These are phyloP conservation scores for Coemansia pectinata DNA, from an alignment of 192 early-diverging fungal species.

Conservation along the genomic window DNA sequence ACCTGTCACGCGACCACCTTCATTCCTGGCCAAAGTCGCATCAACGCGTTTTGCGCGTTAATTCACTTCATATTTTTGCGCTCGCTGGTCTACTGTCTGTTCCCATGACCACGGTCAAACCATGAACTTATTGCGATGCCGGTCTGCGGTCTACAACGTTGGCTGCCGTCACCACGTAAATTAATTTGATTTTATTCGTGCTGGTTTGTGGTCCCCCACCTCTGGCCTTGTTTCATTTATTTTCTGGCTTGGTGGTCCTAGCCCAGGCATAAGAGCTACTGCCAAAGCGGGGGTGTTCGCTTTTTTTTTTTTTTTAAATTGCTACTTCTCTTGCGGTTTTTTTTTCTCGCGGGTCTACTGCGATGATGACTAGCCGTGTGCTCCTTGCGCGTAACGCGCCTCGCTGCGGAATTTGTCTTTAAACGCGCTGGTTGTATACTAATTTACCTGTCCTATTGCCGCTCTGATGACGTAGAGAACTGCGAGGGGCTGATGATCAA, in stretches of 20 bases:
- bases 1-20: neutral
- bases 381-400: neutral
- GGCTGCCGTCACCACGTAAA: neutral
- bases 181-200: slow-evolving; percentile 2
- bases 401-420: slow-evolving; percentile 25
- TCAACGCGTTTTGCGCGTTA: neutral
- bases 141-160: neutral
- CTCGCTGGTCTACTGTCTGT: neutral
- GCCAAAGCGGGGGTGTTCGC: neutral
- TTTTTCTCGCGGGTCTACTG: slow-evolving; percentile 8
- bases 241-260: slow-evolving; percentile 1
- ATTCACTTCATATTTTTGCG: neutral
- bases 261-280: neutral
- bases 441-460: slow-evolving; percentile 46
- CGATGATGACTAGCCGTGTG: neutral
- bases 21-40: neutral
- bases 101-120: neutral
- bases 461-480: slow-evolving; percentile 71
- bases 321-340: neutral
- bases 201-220: neutral
- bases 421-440: slow-evolving; percentile 41
- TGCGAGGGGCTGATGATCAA: slow-evolving; percentile 99
- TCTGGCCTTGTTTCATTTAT: neutral
- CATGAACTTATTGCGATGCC: neutral
- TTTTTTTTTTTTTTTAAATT: slow-evolving; percentile 3